A percentile compares a stretch with the other conserved stretches of the same genome.
These are phyloP conservation scores for Arthrobotrys pseudoclavata DNA, from an alignment of 2,329 filamentous ascomycete species.

Conservation along the genomic window DNA sequence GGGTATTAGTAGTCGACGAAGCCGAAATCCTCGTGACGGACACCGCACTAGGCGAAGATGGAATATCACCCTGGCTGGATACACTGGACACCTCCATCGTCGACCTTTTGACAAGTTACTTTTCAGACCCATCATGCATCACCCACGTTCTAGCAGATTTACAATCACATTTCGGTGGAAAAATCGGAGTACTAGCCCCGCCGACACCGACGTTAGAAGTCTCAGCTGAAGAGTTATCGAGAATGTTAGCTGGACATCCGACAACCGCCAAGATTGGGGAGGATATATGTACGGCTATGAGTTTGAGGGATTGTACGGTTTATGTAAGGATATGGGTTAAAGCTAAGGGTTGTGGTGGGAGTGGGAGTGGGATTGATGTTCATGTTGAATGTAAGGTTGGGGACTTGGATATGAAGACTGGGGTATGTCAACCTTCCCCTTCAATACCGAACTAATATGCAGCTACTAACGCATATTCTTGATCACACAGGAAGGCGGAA, in stretches of 20 bases:
- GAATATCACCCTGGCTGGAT: constrained; percentile 53
- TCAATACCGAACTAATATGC: neutral
- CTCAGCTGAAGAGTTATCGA: constrained; percentile 53
- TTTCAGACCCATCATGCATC: constrained; percentile 58
- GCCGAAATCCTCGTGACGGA: constrained; percentile 50
- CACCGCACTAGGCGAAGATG: constrained; percentile 45
- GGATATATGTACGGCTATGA: constrained; percentile 63
- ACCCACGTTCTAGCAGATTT: constrained; percentile 59
- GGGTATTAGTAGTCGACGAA: constrained; percentile 62
- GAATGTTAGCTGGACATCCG: constrained; percentile 60
- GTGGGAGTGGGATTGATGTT: constrained; percentile 61
- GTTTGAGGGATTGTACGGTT: constrained; percentile 63
- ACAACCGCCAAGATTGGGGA: constrained; percentile 54
- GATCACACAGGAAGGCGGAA: constrained; percentile 61
- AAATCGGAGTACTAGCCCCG: constrained; percentile 48
- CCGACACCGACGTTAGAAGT: constrained; percentile 51
- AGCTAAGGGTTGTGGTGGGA: constrained; percentile 57
- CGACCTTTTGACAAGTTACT: constrained; percentile 56
- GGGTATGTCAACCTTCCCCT: constrained; percentile 38
- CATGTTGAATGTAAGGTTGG: constrained; percentile 63
- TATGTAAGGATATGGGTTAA: constrained; percentile 62
- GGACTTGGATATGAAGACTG: constrained; percentile 63
- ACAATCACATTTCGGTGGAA: constrained; percentile 59
- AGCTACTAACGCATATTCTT: neutral
- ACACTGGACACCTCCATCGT: constrained; percentile 53